Conservation (phyloP, 306 rosid species). For the Hippophae rhamnoides region DNA sequence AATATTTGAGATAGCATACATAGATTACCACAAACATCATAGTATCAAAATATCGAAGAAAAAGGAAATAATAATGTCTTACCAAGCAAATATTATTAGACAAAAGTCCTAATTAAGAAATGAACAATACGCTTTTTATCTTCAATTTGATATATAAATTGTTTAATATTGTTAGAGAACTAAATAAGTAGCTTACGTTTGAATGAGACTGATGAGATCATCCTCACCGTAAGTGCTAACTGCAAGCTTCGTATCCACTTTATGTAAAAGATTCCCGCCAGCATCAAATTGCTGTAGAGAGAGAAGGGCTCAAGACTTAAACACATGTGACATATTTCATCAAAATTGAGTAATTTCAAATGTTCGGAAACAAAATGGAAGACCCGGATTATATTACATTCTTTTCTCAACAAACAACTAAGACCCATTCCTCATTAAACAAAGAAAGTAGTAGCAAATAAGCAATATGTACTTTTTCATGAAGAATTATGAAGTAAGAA, state of each 20-base stretch:
- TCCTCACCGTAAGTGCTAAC: slow-evolving; percentile 88
- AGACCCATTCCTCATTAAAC: neutral
- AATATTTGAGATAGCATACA: too few relatives aligned
- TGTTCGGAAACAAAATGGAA: neutral
- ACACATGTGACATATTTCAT: neutral
- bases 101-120: too few relatives aligned
- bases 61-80: too few relatives aligned
- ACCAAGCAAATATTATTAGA: too few relatives aligned
- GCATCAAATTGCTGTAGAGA: slow-evolving; percentile 72
- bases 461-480: neutral
- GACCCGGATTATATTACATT: neutral
- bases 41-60: too few relatives aligned
- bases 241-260: slow-evolving; percentile 66
- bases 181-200: slow-evolving; percentile 46
- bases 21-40: too few relatives aligned
- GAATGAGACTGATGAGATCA: slow-evolving; percentile 89
- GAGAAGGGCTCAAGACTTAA: neutral
- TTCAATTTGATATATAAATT: neutral
- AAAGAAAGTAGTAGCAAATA: neutral
- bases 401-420: slow-evolving; percentile 1
- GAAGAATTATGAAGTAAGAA: neutral
- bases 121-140: too few relatives aligned
- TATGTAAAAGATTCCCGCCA: slow-evolving; percentile 63
- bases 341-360: neutral
- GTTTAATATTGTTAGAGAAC: neutral